Evolutionary conservation across 192 early-diverging fungal genomes (phyloP), one percentile per base, ranked within the genome.

Genomic region (Coemansia sp.): DNA sequence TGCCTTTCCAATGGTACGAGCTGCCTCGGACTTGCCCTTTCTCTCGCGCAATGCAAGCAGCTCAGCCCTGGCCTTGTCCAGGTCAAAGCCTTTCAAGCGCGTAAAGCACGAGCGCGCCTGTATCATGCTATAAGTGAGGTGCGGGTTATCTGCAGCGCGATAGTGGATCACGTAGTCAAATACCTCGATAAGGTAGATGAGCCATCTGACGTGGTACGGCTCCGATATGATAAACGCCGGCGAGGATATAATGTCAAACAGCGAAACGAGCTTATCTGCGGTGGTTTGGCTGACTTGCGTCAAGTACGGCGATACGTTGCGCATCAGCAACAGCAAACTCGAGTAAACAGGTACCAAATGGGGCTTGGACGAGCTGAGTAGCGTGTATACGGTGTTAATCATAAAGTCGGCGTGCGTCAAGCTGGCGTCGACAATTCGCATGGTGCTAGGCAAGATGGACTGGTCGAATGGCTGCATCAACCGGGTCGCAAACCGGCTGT

Each of bases 121-220:
- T 27, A 96, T 87, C 69, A 97, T 85, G 29, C 91, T 89, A 77
- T 96, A 96, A 29, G 95, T 86, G 18, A 97, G 63, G 29, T 90
- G 89, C 7, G 90, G 85, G 70, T 97, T 97, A 44, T 92, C 94
- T 78, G 62, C 70, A 49, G 89, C 88, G 49, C 96, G 96, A 76
- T 95, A 96, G 70, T 95, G 93, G 12, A 96, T 83, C 36, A 95
- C 85, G 59, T 91, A 92, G 72, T 95, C 92, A 70, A 96, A 90
- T 7, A 90, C 86, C 69, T 96, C 95, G 6, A 96, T 72, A 29
- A 95, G 67, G 67, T 91, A 93, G 12, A 89, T 90, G 15, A 93
- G 80, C 36, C 90, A 85, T 34, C 86, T 86, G 66, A 95, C 90
- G 65, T 97, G 93, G 55, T 78, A 71, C 63, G 95, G 91, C 60